Conservation (phyloP, 768 basidiomycete species). For the Mycena maculata region DNA sequence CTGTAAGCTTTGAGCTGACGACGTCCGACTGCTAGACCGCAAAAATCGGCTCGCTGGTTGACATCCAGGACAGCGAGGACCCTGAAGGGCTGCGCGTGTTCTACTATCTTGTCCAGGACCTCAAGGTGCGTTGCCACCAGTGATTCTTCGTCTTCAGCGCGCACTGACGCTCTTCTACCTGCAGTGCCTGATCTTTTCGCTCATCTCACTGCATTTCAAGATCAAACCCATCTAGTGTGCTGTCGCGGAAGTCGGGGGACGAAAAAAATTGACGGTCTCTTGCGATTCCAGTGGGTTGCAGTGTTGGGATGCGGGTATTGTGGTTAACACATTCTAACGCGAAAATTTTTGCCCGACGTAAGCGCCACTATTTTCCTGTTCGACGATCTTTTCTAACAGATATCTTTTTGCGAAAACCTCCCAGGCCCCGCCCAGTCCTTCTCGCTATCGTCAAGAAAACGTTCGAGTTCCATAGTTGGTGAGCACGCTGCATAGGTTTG, state of each 20-base stretch:
- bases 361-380: slow-evolving; percentile 10
- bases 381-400: slow-evolving; percentile 7
- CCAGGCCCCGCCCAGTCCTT: slow-evolving; percentile 28
- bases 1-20: background rate
- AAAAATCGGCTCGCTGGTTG: slow-evolving; percentile 96
- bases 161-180: background rate
- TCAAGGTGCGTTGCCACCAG: slow-evolving; percentile 71
- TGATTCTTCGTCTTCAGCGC: background rate
- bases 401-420: slow-evolving; percentile 2
- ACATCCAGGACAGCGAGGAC: slow-evolving; percentile 97
- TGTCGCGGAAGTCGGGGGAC: background rate
- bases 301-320: slow-evolving; percentile 22
- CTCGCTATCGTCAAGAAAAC: slow-evolving; percentile 54
- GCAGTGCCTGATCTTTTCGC: slow-evolving; percentile 97
- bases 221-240: slow-evolving; percentile 92
- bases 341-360: slow-evolving; percentile 21
- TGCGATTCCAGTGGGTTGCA: slow-evolving; percentile 23
- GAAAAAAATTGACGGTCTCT: slow-evolving; percentile 34
- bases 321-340: background rate
- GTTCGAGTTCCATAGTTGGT: slow-evolving; percentile 53
- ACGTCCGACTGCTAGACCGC: slow-evolving; percentile 73
- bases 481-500: background rate
- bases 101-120: slow-evolving; percentile 98
- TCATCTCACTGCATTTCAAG: slow-evolving; percentile 99
- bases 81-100: slow-evolving; percentile 98